phyloP scores from a whole-genome alignment of 345 rosid genomes.

The Capsella bursapastoris region DNA sequence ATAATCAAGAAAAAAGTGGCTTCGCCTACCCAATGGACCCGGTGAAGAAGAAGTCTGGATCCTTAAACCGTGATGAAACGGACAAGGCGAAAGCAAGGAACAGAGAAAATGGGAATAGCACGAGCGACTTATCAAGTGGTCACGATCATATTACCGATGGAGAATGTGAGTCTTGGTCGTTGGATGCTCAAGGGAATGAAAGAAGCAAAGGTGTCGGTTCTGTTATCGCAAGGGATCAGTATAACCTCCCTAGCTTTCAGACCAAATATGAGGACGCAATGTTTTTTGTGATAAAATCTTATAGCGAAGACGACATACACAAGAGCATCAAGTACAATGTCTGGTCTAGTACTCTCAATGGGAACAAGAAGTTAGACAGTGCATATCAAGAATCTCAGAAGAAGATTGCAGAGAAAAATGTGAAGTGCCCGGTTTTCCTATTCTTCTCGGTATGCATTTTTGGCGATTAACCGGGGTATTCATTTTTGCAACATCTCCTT shows the following conservation, averaged over 20 bases:
- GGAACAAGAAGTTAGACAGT: conserved; percentile 62
- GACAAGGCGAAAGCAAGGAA: conserved; percentile 50
- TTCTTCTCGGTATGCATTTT: conserved; percentile 62
- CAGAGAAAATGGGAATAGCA: conserved; percentile 42
- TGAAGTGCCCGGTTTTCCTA: conserved; percentile 62
- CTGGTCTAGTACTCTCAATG: conserved; percentile 73
- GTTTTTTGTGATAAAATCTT: conserved; percentile 72
- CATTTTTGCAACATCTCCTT: neutral
- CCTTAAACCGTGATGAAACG: conserved; percentile 42
- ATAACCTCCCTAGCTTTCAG: conserved; percentile 56
- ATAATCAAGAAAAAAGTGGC: conserved; percentile 51
- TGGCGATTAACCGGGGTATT: neutral
- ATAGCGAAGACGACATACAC: conserved; percentile 71
- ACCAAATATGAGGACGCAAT: conserved; percentile 54
- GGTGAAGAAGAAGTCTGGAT: conserved; percentile 42
- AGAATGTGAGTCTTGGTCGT: conserved; percentile 47
- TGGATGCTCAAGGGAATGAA: conserved; percentile 46
- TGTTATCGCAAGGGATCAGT: conserved; percentile 53
- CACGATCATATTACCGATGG: conserved; percentile 36
- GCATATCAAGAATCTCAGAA: conserved; percentile 58
- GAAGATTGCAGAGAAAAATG: conserved; percentile 47
- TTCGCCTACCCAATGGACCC: conserved; percentile 33
- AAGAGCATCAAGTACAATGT: conserved; percentile 75
- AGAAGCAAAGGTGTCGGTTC: conserved; percentile 45
- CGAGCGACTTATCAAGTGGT: conserved; percentile 13